phyloP scores from a whole-genome alignment of 1,284 basidiomycete genomes.

The Tylopilus orsonianus region DNA sequence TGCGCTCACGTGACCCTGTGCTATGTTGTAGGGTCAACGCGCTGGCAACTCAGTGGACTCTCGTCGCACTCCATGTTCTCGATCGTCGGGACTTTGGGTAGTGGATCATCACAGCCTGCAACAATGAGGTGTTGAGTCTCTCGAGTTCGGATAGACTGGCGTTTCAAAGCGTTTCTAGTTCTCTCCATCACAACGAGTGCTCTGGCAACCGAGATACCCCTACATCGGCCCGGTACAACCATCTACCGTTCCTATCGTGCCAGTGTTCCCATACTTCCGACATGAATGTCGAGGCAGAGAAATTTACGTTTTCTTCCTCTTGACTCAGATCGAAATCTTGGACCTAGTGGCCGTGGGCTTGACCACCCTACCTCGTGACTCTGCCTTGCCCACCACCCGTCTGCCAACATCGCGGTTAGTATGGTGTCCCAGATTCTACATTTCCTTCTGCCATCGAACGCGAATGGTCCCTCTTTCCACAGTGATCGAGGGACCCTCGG shows the following conservation, averaged over 20 bases:
- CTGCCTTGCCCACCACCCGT: slow-evolving; percentile 1
- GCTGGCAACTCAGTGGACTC: too few species aligned
- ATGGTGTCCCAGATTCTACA: background rate
- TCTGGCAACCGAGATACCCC: slow-evolving; percentile 14
- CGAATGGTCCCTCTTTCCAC: background rate
- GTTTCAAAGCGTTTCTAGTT: background rate
- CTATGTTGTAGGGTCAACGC: background rate
- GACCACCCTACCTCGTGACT: background rate
- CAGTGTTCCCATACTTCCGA: background rate
- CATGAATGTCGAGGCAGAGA: background rate
- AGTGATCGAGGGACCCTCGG: background rate
- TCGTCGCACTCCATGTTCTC: background rate
- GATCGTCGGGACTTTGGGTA: background rate
- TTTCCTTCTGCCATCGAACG: slow-evolving; percentile 4
- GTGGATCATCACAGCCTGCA: background rate
- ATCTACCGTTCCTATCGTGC: background rate
- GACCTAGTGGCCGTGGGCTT: too few species aligned
- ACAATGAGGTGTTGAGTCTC: background rate
- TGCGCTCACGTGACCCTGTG: slow-evolving; percentile 24
- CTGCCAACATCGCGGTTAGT: slow-evolving; percentile 2
- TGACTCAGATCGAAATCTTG: slow-evolving; percentile 7
- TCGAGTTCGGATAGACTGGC: slow-evolving; percentile 6
- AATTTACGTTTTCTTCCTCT: background rate
- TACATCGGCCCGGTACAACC: slow-evolving; percentile 8
- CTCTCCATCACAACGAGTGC: slow-evolving; percentile 20